Evolutionary conservation across 73 alveolate species (phyloP).

Genomic region (Paramecium pentaurelia): DNA sequence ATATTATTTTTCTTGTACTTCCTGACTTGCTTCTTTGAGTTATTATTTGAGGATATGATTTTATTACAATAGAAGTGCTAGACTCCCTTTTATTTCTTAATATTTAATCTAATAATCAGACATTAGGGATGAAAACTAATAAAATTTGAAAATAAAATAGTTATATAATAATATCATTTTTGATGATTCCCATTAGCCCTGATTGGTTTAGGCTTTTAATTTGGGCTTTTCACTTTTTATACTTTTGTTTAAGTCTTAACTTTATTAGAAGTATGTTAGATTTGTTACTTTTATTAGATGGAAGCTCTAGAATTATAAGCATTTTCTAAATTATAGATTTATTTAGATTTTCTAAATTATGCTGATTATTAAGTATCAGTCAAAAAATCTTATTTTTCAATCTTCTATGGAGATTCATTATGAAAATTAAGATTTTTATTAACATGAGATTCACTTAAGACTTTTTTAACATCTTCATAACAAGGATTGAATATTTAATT

Average conservation of each 20-base stretch:
- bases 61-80: neutral
- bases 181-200: neutral
- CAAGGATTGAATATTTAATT: neutral
- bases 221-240: neutral
- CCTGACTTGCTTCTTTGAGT: constrained; percentile 18
- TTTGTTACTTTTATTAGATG: neutral
- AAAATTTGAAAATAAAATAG: neutral
- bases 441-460: neutral
- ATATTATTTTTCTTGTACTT: neutral
- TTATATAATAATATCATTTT: neutral
- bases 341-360: neutral
- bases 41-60: neutral
- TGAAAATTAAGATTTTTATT: neutral
- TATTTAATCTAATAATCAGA: constrained; percentile 1
- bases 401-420: neutral
- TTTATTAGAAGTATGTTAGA: neutral
- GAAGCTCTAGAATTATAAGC: neutral
- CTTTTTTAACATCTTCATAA: constrained; percentile 44
- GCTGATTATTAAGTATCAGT: neutral
- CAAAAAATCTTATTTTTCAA: neutral
- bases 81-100: constrained; percentile 5
- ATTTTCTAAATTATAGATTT: neutral
- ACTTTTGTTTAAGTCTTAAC: neutral
- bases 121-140: neutral
- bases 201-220: neutral